A percentile compares a stretch with the other conserved stretches of the same genome.
phyloP scores from a whole-genome alignment of 805 yeast species.

The Ogataea thermomethanolica region DNA sequence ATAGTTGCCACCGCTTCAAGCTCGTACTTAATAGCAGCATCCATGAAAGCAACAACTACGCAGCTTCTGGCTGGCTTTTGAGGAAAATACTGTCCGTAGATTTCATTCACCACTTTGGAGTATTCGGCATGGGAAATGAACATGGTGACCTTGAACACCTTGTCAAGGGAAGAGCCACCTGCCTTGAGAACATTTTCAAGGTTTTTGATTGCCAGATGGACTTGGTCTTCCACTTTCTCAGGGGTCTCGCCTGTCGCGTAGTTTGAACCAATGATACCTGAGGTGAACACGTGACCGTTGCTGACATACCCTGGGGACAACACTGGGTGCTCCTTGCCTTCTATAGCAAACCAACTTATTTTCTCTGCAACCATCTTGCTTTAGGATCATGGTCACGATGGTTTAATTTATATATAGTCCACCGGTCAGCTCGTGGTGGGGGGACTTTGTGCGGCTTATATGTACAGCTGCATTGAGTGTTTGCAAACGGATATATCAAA shows the following conservation, averaged over 20 bases:
- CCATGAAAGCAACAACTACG: slow-evolving; percentile 49
- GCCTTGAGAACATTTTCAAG: slow-evolving; percentile 39
- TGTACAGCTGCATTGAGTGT: no score
- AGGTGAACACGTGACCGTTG: slow-evolving; percentile 27
- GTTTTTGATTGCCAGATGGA: slow-evolving; percentile 43
- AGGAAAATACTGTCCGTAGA: slow-evolving; percentile 45
- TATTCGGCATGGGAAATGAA: slow-evolving; percentile 45
- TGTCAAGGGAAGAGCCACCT: slow-evolving; percentile 44
- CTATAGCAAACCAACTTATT: slow-evolving; percentile 37
- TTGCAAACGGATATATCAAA: no score
- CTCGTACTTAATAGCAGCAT: slow-evolving; percentile 46
- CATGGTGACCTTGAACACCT: slow-evolving; percentile 47
- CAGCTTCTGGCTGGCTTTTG: slow-evolving; percentile 53
- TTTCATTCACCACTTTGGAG: slow-evolving; percentile 41
- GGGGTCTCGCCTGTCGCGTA: slow-evolving; percentile 40
- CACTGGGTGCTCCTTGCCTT: slow-evolving; percentile 29
- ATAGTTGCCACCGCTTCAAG: slow-evolving; percentile 36
- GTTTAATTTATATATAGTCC: background rate
- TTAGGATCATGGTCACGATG: no score
- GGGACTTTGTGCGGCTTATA: background rate
- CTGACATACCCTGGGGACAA: slow-evolving; percentile 21
- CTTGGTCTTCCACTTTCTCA: slow-evolving; percentile 42
- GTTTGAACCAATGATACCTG: slow-evolving; percentile 25
- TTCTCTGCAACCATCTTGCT: slow-evolving; percentile 22
- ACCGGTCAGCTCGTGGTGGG: background rate